phyloP scores from a whole-genome alignment of 768 basidiomycete species.

The Neoboletus magnificus region DNA sequence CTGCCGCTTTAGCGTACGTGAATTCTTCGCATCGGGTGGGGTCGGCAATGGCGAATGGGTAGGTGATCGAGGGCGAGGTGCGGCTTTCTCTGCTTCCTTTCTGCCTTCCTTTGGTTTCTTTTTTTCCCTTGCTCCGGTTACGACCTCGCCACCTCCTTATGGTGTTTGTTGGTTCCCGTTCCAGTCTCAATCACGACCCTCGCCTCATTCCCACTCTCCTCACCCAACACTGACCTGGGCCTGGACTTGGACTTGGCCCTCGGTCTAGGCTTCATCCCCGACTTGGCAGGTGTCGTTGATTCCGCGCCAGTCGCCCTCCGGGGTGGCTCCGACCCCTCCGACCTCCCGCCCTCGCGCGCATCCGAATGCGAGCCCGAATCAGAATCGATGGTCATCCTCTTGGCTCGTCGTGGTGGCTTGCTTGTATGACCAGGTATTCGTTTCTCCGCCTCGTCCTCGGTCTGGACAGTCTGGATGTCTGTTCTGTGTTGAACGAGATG shows the following conservation, averaged over 20 bases:
- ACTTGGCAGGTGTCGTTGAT: constrained; percentile 23
- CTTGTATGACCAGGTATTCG: neutral
- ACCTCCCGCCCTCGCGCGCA: neutral
- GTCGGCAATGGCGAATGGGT: constrained; percentile 8
- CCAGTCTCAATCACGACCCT: neutral
- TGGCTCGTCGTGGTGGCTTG: neutral
- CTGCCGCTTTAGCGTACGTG: constrained; percentile 16
- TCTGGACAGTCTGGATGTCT: neutral
- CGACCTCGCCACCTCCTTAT: neutral
- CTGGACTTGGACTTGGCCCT: constrained; percentile 9
- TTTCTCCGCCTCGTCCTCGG: neutral
- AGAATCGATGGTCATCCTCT: neutral
- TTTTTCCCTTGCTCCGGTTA: neutral
- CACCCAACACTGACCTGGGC: neutral
- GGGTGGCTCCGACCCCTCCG: constrained; percentile 10
- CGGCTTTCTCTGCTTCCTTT: neutral
- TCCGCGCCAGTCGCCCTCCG: neutral
- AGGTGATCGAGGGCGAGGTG: neutral
- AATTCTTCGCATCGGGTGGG: neutral
- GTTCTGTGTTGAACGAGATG: constrained; percentile 1
- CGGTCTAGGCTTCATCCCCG: constrained; percentile 26
- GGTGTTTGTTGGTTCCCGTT: neutral
- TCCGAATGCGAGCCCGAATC: constrained; percentile 1
- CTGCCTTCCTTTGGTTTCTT: neutral
- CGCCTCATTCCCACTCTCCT: constrained; percentile 1